Evolutionary conservation across 2,329 filamentous ascomycete species (phyloP), one percentile per base, ranked within the genome.

Genomic region (Ramularia endophylla): DNA sequence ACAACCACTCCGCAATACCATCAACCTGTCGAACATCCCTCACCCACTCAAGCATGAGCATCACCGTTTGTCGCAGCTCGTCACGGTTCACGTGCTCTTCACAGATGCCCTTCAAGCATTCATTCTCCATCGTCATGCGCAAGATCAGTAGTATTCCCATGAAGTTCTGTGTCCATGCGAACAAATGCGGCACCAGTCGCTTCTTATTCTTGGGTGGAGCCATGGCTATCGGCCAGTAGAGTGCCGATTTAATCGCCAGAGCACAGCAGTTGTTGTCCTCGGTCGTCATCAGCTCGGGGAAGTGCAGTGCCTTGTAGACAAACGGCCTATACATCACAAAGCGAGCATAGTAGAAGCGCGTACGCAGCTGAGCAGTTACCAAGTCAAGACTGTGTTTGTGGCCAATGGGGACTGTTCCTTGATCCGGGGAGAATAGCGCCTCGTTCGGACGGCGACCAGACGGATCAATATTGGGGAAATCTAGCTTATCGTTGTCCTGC

Each of bases 151-250:
- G 62, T 17, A 80, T 73, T 3, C 73, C 73, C 32, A 81, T 66
- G 30, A 81, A 67, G 45, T 78, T 79, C 49, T 81, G 77, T 7
- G 75, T 77, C 73, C 78, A 81, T 40, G 77, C 75, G 54, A 79
- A 81, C 1, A 76, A 53, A 41, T 74, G 72, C 1, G 78, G 77
- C 1, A 81, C 62, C 4, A 81, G 65, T 27, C 77, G 65, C 59
- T 81, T 82, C 56, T 72, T 72, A 39, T 71, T 65, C 46, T 72
- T 73, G 1, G 73, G 68, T 0, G 78, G 77, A 6, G 74, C 72
- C 62, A 80, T 70, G 16, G 71, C 67, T 17, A 81, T 65, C 1
- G 78, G 78, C 78, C 78, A 82, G 41, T 73, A 67, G 11, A 81
- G 62, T n/a, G 70, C 73, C 1, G 74, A 68, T 49, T 73, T 68